A percentile compares a stretch with the other conserved stretches of the same genome.
These are phyloP conservation scores for Nicotiana knightiana DNA, from an alignment of 257 asterid genomes.

Conservation along the genomic window DNA sequence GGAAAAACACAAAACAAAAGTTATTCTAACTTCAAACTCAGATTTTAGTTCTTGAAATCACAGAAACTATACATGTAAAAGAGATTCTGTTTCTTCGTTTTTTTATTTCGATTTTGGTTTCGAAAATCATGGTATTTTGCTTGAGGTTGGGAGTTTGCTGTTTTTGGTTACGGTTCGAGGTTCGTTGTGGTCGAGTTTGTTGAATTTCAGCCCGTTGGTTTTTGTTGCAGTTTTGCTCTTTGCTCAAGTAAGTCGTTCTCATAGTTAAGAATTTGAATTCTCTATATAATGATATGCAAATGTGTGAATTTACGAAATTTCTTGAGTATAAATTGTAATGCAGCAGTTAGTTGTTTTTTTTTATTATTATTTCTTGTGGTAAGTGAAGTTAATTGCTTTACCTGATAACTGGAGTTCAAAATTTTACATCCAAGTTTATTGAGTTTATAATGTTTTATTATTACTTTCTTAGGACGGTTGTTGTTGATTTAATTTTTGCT, in stretches of 20 bases:
- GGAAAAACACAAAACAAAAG: no score
- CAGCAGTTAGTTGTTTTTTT: not conserved
- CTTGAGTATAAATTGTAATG: not conserved
- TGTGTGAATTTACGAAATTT: not conserved
- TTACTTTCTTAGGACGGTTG: not conserved
- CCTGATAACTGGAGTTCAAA: not conserved
- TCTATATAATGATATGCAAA: not conserved
- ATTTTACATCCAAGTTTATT: no score
- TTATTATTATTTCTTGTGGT: not conserved
- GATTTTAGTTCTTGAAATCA: no score
- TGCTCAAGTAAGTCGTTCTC: conserved; percentile 6
- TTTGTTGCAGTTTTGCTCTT: not conserved
- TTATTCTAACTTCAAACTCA: no score
- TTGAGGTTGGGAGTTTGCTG: no score
- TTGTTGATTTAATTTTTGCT: not conserved
- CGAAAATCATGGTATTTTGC: no score
- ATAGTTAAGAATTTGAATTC: conserved; percentile 1
- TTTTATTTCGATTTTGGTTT: no score
- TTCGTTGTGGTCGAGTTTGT: no score
- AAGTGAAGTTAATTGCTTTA: not conserved
- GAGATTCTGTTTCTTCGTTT: no score
- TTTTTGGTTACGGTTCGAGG: no score
- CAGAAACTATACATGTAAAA: no score
- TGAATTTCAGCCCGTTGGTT: no score
- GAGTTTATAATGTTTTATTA: not conserved